phyloP scores from a whole-genome alignment of 2,329 filamentous ascomycete species.

The Paramyrothecium sp. region DNA sequence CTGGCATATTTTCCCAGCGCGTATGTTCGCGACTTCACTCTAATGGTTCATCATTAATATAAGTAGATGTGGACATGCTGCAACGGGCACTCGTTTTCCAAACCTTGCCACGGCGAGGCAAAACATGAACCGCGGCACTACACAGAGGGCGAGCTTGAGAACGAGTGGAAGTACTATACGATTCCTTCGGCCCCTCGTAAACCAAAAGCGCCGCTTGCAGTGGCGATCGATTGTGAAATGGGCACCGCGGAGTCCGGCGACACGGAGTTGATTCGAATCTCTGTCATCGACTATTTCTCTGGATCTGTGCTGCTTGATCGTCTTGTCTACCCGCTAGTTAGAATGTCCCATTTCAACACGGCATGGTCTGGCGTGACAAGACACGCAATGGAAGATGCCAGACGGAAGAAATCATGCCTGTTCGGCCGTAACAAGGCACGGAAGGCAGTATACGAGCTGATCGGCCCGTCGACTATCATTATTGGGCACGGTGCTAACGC shows the following conservation, averaged over 20 bases:
- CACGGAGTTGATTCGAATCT: conserved; percentile 50
- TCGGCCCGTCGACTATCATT: conserved; percentile 45
- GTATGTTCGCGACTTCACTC: too few relatives aligned
- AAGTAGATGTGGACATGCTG: conserved; percentile 32
- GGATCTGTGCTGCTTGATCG: conserved; percentile 45
- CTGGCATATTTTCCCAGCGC: conserved; percentile 22
- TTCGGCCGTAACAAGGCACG: conserved; percentile 41
- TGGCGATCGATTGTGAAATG: conserved; percentile 58
- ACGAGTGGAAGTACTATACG: conserved; percentile 20
- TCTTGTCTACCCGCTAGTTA: conserved; percentile 45
- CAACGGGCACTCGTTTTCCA: conserved; percentile 13
- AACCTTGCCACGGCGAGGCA: conserved; percentile 21
- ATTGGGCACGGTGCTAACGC: conserved; percentile 41
- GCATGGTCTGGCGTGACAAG: conserved; percentile 46
- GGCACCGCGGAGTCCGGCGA: conserved; percentile 42
- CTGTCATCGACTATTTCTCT: conserved; percentile 50
- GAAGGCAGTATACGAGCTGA: conserved; percentile 37
- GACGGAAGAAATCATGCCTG: conserved; percentile 29
- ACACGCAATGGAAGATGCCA: conserved; percentile 33
- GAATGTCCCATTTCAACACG: conserved; percentile 49
- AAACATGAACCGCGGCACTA: conserved; percentile 22
- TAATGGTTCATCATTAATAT: too few relatives aligned
- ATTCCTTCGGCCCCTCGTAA: conserved; percentile 11
- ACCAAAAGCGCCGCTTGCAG: conserved; percentile 13
- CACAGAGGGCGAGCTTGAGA: conserved; percentile 19